A percentile compares a stretch with the other conserved stretches of the same genome.
These are phyloP conservation scores for Cladophialophora carrionii DNA, from an alignment of 2,329 filamentous ascomycete species.

Conservation along the genomic window DNA sequence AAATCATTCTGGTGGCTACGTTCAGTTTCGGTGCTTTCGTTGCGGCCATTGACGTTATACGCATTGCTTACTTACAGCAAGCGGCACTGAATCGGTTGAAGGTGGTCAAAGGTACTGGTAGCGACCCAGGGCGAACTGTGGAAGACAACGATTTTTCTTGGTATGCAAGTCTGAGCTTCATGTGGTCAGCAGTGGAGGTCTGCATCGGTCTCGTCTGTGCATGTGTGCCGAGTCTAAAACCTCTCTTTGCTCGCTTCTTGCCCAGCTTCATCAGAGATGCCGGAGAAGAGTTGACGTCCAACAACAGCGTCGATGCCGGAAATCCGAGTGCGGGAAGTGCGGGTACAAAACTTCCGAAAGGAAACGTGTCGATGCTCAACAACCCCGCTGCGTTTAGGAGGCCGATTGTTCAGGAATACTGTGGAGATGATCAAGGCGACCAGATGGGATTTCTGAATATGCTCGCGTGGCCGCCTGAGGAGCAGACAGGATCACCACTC, in stretches of 20 bases:
- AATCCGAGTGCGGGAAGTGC: slow-evolving; percentile 21
- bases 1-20: slow-evolving; percentile 81
- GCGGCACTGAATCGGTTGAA: slow-evolving; percentile 58
- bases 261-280: slow-evolving; percentile 60
- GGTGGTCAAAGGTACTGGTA: slow-evolving; percentile 44
- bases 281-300: slow-evolving; percentile 37
- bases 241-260: slow-evolving; percentile 69
- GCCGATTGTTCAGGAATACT: slow-evolving; percentile 33
- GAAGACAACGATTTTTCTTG: slow-evolving; percentile 58
- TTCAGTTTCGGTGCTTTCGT: slow-evolving; percentile 88
- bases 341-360: slow-evolving; percentile 6
- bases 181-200: slow-evolving; percentile 94
- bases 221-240: slow-evolving; percentile 90
- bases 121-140: slow-evolving; percentile 33
- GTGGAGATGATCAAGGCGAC: slow-evolving; percentile 35
- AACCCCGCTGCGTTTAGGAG: slow-evolving; percentile 38
- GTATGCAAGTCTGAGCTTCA: slow-evolving; percentile 81
- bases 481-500: slow-evolving; percentile 9
- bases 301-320: slow-evolving; percentile 32
- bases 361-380: slow-evolving; percentile 35
- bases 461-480: slow-evolving; percentile 27
- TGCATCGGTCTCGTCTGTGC: slow-evolving; percentile 88
- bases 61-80: slow-evolving; percentile 85
- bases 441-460: slow-evolving; percentile 40
- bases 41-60: slow-evolving; percentile 81